Base-by-base conservation (phyloP, 208 protist species). In the Leishmania martiniquensis region DNA sequence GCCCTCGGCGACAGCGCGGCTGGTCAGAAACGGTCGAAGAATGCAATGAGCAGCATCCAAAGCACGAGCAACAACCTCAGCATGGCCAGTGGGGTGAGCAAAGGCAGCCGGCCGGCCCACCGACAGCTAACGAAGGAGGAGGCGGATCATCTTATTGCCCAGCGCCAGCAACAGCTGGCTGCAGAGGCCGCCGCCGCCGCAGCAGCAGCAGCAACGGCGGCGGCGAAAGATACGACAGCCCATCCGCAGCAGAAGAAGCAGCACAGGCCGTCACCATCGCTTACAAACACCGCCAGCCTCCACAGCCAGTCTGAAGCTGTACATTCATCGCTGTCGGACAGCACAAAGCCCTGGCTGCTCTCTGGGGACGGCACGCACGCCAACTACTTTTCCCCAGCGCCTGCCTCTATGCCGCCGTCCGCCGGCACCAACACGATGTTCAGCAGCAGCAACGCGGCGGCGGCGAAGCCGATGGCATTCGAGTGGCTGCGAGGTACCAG, bases 81-180 rank as follows among this genome's bases (percentile, higher is more conserved):
- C 71, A 79, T 51, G 25, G 47, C 44, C 47, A 83, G 75, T 25
- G 54, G 39, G 47, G 17, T 66, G 29, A 79, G 74, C 67, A 45
- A 60, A n/a, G 74, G 49, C 17, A 75, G 73, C 20, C 75, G 75
- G 37, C 74, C 74, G 32, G 57, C 80, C 55, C 88, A 89, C 47
- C 85, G 88, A 32, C 78, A 81, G 68, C 80, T 87, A 47, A 71
- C 76, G 12, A 76, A 81, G 66, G 85, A 89, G 42, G 84, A 86
- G 66, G 52, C 87, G 17, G 55, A 67, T 15, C 74, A 75, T 25
- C 73, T 88, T 2, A 78, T 91, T 45, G 80, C 81, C 44, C 49
- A 80, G 47, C 77, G 77, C 12, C 83, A 85, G 55, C 75, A 83
- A 77, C 86, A 87, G 59, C 76, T 79, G 32, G 63, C 65, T 52